Base-by-base conservation (phyloP, 306 rosid species). In the Prunus kanzakura region DNA sequence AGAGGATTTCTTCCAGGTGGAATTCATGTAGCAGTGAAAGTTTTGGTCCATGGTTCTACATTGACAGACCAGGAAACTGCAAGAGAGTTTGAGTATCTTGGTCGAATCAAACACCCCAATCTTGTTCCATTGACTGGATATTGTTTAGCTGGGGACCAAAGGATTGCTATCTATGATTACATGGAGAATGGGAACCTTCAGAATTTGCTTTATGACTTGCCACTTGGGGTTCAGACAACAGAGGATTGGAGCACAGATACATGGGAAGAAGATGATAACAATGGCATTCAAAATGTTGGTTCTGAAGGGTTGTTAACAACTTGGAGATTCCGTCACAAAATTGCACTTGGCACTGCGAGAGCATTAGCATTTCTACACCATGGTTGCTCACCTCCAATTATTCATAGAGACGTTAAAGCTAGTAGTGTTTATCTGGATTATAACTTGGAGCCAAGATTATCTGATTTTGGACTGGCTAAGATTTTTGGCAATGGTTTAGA, bases 141-240 rank as follows among this genome's bases (percentile, higher is more conserved):
- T 84, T 96, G 99, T 88, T 81, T 96, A 64, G 99, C 99, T 19
- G 99, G 99, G 57, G 99, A 96, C 72, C 99, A 96, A 63, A 88
- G 98, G 62, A 93, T 96, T 76, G 96, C 97, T 3, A 91, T 96
- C 80, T 96, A 96, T 84, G 99, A 96, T 76, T 93, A 96, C 83
- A 96, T 96, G 99, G 98, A 92, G 87, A 96, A 96, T 82, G 99
- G 99, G 18, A 93, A 89, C 90, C 74, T 93, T 84, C 99, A 96
- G 82, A 93, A 96, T 65, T 88, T 96, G 81, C 97, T 96, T 29
- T 88, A 96, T 80, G 99, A 93, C 86, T 86, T 93, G 86, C 99
- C 98, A 13, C 89, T 93, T 35, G 99, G 98, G 4, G 85, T 93
- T 69, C 98, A 92, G 65, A 86, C 89, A 81, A 93, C 93, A 22